Conservation (phyloP, 495 filamentous ascomycete species). For the Xylaria acuta region DNA sequence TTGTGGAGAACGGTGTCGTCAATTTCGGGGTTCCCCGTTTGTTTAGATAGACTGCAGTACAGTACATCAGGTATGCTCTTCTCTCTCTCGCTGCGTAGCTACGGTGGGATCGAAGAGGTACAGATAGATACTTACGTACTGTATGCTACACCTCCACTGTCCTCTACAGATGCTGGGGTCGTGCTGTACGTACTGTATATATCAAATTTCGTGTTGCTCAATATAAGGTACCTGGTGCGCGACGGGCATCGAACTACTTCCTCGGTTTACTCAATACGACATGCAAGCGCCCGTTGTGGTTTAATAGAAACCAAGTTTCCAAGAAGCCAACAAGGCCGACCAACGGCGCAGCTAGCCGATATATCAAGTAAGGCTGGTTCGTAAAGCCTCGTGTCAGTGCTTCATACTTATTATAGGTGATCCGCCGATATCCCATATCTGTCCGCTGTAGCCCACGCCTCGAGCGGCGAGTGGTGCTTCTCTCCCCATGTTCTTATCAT, state of each 20-base stretch:
- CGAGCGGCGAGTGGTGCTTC: not conserved
- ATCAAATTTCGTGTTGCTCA: not conserved
- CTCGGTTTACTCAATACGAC: not conserved
- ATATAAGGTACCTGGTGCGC: not conserved
- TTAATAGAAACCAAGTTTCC: not conserved
- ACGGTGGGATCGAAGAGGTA: too few relatives aligned
- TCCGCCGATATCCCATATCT: not conserved
- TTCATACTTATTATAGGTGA: not conserved
- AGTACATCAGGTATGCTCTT: not conserved
- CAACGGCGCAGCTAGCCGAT: conserved; percentile 4
- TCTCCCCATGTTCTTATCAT: not conserved
- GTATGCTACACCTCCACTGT: conserved; percentile 2
- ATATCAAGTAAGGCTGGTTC: not conserved
- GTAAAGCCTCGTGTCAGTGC: not conserved
- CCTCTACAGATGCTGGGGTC: not conserved
- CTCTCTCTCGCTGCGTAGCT: not conserved
- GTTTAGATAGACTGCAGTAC: too few relatives aligned
- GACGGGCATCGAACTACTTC: not conserved
- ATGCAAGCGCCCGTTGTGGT: not conserved
- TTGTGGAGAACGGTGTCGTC: conserved; percentile 15
- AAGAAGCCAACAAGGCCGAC: not conserved
- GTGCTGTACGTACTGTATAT: too few relatives aligned
- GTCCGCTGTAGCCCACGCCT: not conserved
- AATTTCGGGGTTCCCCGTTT: conserved; percentile 22
- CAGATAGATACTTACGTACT: not conserved